A percentile compares a stretch with the other conserved stretches of the same genome.
phyloP scores from a whole-genome alignment of 768 basidiomycete species.

The Epithele typhae region DNA sequence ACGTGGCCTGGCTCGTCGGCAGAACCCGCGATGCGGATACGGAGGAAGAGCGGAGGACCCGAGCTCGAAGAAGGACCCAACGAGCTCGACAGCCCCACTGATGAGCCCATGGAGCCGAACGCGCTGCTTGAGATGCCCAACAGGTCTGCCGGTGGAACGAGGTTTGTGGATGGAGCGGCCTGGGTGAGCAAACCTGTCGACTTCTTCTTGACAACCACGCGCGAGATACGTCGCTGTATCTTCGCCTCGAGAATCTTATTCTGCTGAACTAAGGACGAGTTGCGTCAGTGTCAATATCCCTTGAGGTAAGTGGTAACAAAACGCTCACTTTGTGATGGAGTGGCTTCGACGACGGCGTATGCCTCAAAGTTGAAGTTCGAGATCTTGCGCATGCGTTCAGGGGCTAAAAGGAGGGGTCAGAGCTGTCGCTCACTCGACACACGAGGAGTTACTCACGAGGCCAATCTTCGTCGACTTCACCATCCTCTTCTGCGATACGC shows the following conservation, averaged over 20 bases:
- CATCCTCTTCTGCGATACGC: slow-evolving; percentile 93
- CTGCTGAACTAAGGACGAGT: slow-evolving; percentile 52
- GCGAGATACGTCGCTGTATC: slow-evolving; percentile 79
- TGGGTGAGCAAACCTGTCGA: slow-evolving; percentile 40
- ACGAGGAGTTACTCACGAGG: slow-evolving; percentile 59
- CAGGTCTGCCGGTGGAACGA: slow-evolving; percentile 35
- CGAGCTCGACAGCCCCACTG: slow-evolving; percentile 47
- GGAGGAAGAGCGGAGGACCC: slow-evolving; percentile 80
- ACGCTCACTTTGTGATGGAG: slow-evolving; percentile 57
- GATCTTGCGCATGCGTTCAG: slow-evolving; percentile 82
- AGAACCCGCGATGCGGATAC: slow-evolving; percentile 75
- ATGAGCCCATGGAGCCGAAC: slow-evolving; percentile 20
- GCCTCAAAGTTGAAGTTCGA: slow-evolving; percentile 87
- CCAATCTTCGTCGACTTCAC: slow-evolving; percentile 98
- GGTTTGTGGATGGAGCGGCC: slow-evolving; percentile 25
- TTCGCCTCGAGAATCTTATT: slow-evolving; percentile 76
- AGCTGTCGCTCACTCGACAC: slow-evolving; percentile 1
- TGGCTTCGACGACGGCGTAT: slow-evolving; percentile 83
- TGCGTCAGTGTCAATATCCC: background rate
- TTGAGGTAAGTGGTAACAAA: background rate
- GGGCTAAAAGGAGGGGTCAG: slow-evolving; percentile 59
- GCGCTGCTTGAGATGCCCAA: slow-evolving; percentile 43
- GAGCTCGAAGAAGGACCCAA: slow-evolving; percentile 66
- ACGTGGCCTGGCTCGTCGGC: slow-evolving; percentile 75
- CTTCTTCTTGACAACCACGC: slow-evolving; percentile 57